Base-by-base conservation (phyloP, 108 stramenopile species). In the Aureococcus anophagefferens region DNA sequence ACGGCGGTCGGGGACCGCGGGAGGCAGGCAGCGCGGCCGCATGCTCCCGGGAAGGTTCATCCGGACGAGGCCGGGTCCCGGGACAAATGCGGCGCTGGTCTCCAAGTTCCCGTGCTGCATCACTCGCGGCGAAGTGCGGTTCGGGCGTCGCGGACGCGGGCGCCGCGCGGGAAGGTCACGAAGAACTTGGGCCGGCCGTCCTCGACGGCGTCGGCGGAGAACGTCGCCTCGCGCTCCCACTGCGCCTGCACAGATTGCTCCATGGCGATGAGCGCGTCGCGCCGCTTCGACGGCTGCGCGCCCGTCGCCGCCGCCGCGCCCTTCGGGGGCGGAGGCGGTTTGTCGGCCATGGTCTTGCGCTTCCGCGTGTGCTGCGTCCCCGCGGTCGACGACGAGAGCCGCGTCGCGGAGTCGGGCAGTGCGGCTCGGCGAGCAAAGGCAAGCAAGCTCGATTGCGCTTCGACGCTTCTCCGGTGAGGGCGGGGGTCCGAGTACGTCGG, bases 81-180 rank as follows among this genome's bases (percentile, higher is more conserved):
- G 25, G 51, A 59, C 51, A 59, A 59, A 18, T 28, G 51, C 51
- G 51, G 21, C 37, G 51, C 51, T 11, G 51, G 1, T 44, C 40
- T 13, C 40, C 25, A 1, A 25, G 21, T 59, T 25, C 21, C 1
- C 21, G 14, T 1, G 51, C 51, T 18, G 17, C 51, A 59, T 25
- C 51, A 18, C 25, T 25, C 51, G 51, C 51, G 7, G 1, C 51
- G 21, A 9, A n/a, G n/a, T 59, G 7, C 13, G 1, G 3, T 59
- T 1, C 25, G 17, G 51, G 4, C 21, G 4, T 59, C 3, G 1
- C 25, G 21, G 21, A 59, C 51, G 51, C 14, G 1, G 51, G 21
- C 7, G 1, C 25, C 17, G 81, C 79, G 83, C 0, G 98, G 98
- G 79, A 99, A 99, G n/a, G 98, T 96, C 4, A 93, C 93, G 76